phyloP scores from a whole-genome alignment of 495 filamentous ascomycete genomes.

The Penicillium arizonense region DNA sequence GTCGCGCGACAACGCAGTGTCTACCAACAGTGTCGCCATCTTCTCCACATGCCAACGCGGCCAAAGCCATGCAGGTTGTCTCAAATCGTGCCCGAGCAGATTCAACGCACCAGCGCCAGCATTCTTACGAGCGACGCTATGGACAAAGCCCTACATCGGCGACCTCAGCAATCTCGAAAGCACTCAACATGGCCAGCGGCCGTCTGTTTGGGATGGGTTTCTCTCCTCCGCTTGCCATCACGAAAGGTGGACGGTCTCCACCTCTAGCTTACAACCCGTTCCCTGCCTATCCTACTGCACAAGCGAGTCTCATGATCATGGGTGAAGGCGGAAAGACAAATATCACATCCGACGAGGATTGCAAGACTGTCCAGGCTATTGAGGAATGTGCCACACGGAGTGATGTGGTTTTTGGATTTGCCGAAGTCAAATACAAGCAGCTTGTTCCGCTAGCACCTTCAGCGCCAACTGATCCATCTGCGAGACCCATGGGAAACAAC shows the following conservation, averaged over 20 bases:
- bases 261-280: slow-evolving; percentile 78
- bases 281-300: slow-evolving; percentile 77
- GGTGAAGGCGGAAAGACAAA: slow-evolving; percentile 61
- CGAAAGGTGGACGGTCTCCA: slow-evolving; percentile 65
- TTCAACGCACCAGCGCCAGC: slow-evolving; percentile 59
- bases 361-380: slow-evolving; percentile 70
- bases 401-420: slow-evolving; percentile 94
- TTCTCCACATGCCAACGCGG: slow-evolving; percentile 37
- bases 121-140: slow-evolving; percentile 77
- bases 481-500: slow-evolving; percentile 31
- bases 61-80: slow-evolving; percentile 67
- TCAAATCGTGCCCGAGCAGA: slow-evolving; percentile 60
- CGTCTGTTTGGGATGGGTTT: slow-evolving; percentile 76
- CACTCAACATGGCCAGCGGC: slow-evolving; percentile 88
- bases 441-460: slow-evolving; percentile 84
- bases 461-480: slow-evolving; percentile 47
- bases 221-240: slow-evolving; percentile 66
- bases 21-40: slow-evolving; percentile 40
- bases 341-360: slow-evolving; percentile 73
- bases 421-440: slow-evolving; percentile 97
- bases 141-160: slow-evolving; percentile 75
- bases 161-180: slow-evolving; percentile 89
- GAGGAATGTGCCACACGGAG: slow-evolving; percentile 90
- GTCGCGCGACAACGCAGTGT: slow-evolving; percentile 71
- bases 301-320: slow-evolving; percentile 57